Percentiles rank a stretch among this genome's conserved stretches.
These are phyloP conservation scores for Metarhizium sp. DNA, from an alignment of 2,329 filamentous ascomycete genomes.

Conservation along the genomic window DNA sequence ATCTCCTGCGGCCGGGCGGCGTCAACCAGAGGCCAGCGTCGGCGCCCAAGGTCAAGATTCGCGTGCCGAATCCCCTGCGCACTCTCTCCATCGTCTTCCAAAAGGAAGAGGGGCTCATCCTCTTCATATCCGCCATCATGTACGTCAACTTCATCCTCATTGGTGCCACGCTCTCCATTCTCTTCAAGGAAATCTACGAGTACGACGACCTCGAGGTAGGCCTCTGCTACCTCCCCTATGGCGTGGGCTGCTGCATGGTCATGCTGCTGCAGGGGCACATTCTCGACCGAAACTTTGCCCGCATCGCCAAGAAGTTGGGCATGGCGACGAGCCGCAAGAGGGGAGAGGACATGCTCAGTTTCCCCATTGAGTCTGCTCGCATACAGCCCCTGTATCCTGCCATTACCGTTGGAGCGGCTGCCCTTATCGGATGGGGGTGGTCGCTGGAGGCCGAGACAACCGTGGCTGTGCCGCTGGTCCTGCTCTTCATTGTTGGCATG, in stretches of 20 bases:
- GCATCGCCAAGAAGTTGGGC: conserved; percentile 52
- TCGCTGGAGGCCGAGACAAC: conserved; percentile 39
- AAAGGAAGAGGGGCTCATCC: conserved; percentile 46
- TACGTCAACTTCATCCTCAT: conserved; percentile 48
- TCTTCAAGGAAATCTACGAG: conserved; percentile 41
- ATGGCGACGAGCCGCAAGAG: conserved; percentile 52
- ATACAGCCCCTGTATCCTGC: conserved; percentile 46
- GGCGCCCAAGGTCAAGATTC: conserved; percentile 30
- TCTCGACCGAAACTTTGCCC: conserved; percentile 60
- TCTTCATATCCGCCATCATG: conserved; percentile 42
- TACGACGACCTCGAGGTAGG: conserved; percentile 42
- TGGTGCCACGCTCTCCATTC: conserved; percentile 41
- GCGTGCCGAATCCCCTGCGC: conserved; percentile 48
- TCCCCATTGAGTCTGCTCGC: conserved; percentile 46
- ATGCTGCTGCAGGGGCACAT: conserved; percentile 47
- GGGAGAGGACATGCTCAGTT: conserved; percentile 38
- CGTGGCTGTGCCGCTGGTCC: conserved; percentile 44
- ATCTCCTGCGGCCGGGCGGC: conserved; percentile 31
- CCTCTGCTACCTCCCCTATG: conserved; percentile 46
- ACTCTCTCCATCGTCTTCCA: conserved; percentile 44
- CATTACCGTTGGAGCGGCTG: conserved; percentile 42
- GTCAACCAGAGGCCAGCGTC: conserved; percentile 24
- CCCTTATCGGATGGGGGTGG: conserved; percentile 49
- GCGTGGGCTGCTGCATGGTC: conserved; percentile 37
- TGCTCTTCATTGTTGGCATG: conserved; percentile 48